phyloP scores from a whole-genome alignment of 768 basidiomycete species.

The Mycena maculata region DNA sequence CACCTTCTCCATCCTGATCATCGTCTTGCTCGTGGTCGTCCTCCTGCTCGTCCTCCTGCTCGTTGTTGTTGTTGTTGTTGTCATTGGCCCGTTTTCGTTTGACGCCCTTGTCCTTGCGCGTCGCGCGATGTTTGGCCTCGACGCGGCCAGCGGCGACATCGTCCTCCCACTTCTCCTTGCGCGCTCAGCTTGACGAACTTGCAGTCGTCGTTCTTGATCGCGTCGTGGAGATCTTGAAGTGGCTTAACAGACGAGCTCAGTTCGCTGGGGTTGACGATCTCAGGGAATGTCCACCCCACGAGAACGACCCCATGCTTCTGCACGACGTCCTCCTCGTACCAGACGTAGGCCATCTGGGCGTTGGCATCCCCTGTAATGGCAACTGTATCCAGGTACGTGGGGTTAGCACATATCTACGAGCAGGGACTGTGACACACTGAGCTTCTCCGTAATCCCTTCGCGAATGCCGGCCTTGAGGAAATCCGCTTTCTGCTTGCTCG shows the following conservation, averaged over 20 bases:
- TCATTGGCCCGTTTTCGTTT: not conserved
- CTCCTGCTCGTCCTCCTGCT: not conserved
- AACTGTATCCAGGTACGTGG: not conserved
- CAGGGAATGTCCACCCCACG: not conserved
- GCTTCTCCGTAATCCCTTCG: not conserved
- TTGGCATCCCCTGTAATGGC: not conserved
- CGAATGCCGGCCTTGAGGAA: not conserved
- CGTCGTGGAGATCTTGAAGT: not conserved
- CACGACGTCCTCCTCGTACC: conserved; percentile 12
- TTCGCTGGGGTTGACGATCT: not conserved
- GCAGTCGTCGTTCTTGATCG: not conserved
- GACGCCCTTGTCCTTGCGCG: not conserved
- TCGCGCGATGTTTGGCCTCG: not conserved
- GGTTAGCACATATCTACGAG: not conserved
- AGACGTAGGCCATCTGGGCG: not conserved
- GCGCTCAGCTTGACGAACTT: not conserved
- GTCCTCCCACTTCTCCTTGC: not conserved
- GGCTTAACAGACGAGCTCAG: not conserved
- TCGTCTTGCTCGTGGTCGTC: no score
- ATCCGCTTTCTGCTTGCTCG: not conserved
- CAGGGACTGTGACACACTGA: not conserved
- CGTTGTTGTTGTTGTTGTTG: not conserved
- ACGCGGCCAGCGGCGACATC: not conserved
- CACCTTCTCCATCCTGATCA: no score
- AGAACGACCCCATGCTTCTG: conserved; percentile 1